Evolutionary conservation across 2,329 filamentous ascomycete genomes (phyloP).

Genomic region (Uncinocarpus reesii): DNA sequence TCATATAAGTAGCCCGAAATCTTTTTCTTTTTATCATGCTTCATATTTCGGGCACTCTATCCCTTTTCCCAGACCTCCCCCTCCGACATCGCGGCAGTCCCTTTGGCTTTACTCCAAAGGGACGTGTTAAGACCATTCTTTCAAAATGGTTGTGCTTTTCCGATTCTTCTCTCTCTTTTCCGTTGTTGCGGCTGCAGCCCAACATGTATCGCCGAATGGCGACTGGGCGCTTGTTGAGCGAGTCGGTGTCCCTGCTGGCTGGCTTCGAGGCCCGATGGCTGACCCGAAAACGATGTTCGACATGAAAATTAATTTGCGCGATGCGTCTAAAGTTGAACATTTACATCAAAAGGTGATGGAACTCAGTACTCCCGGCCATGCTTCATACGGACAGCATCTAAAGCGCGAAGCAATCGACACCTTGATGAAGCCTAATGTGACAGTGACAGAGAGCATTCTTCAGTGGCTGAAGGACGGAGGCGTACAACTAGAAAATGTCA

Average conservation of each 20-base stretch:
- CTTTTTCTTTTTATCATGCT: no score
- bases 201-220: slow-evolving; percentile 10
- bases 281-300: slow-evolving; percentile 33
- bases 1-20: background rate
- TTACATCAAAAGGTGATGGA: slow-evolving; percentile 52
- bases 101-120: no score
- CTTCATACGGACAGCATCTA: slow-evolving; percentile 52
- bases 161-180: background rate
- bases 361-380: slow-evolving; percentile 51
- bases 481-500: slow-evolving; percentile 37
- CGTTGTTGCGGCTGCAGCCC: background rate
- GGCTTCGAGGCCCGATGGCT: slow-evolving; percentile 23
- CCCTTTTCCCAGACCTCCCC: no score
- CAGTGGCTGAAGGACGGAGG: slow-evolving; percentile 47
- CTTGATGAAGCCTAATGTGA: slow-evolving; percentile 43
- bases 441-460: slow-evolving; percentile 41
- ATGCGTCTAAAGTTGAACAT: slow-evolving; percentile 38
- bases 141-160: background rate
- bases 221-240: background rate
- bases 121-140: background rate
- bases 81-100: no score
- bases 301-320: slow-evolving; percentile 40
- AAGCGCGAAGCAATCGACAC: slow-evolving; percentile 48
- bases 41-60: no score
- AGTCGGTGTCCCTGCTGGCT: slow-evolving; percentile 26